A percentile compares a stretch with the other conserved stretches of the same genome.
Conservation (phyloP, 2,329 filamentous ascomycete species). For the Plenodomus biglobosus region DNA sequence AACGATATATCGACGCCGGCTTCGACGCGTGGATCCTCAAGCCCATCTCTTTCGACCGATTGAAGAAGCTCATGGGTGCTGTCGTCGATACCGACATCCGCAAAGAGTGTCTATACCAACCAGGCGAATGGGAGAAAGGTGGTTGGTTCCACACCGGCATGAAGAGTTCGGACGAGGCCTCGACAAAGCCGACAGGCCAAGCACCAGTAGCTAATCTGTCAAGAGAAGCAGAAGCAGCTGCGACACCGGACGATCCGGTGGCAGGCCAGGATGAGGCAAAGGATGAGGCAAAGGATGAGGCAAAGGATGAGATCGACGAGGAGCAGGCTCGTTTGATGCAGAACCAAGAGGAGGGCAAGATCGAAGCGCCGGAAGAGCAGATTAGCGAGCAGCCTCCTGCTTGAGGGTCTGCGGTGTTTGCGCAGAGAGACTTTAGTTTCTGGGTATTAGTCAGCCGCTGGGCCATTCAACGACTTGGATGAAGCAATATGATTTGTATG, state of each 20-base stretch:
- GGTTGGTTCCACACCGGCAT: constrained; percentile 71
- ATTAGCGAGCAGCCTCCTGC: constrained; percentile 1
- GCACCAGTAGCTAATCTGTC: constrained; percentile 23
- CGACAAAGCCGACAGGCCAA: constrained; percentile 39
- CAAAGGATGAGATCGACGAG: constrained; percentile 17
- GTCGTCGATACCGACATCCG: constrained; percentile 65
- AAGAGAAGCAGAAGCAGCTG: constrained; percentile 17
- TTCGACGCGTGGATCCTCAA: constrained; percentile 93
- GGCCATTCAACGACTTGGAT: no score
- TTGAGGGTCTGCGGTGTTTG: neutral
- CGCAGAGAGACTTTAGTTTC: no score
- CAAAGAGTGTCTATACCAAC: constrained; percentile 64
- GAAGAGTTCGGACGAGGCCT: constrained; percentile 41
- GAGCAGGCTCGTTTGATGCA: constrained; percentile 28
- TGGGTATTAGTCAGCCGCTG: no score
- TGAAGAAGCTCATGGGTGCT: constrained; percentile 68
- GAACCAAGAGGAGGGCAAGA: constrained; percentile 11
- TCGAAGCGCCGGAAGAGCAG: constrained; percentile 2
- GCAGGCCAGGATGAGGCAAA: constrained; percentile 16
- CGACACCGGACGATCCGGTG: constrained; percentile 21
- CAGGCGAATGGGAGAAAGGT: constrained; percentile 79
- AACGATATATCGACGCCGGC: constrained; percentile 72
- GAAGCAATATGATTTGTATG: no score
- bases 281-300: constrained; percentile 23
- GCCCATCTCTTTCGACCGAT: constrained; percentile 77